Evolutionary conservation across 257 asterid species (phyloP).

Genomic region (Solanum habrochaites): DNA sequence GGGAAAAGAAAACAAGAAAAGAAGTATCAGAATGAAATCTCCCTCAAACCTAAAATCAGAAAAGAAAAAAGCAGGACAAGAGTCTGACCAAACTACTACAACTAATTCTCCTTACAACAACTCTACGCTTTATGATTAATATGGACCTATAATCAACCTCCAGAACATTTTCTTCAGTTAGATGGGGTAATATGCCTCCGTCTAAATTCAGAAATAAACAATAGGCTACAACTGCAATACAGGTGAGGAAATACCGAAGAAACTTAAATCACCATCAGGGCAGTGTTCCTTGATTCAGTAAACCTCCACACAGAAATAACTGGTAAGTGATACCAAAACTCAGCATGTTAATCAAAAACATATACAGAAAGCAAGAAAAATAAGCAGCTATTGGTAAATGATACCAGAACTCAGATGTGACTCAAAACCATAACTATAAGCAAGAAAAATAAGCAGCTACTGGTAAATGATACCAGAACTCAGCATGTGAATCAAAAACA

Average conservation of each 20-base stretch:
- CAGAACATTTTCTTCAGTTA: neutral
- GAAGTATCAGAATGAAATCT: neutral
- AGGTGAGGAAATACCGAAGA: neutral
- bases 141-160: neutral
- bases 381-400: neutral
- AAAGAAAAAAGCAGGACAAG: neutral
- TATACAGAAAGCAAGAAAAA: neutral
- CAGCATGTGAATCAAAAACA: neutral
- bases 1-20: neutral
- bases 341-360: neutral
- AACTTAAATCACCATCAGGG: neutral
- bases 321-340: neutral
- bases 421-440: neutral
- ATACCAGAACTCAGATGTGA: neutral
- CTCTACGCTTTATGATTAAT: neutral
- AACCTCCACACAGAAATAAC: neutral
- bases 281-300: neutral
- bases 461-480: neutral
- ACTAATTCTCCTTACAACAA: neutral
- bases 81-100: neutral
- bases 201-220: neutral
- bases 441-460: neutral
- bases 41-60: neutral
- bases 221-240: neutral
- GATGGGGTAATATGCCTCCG: neutral